phyloP scores from a whole-genome alignment of 257 asterid species.

The Solanum lycopersicoides region DNA sequence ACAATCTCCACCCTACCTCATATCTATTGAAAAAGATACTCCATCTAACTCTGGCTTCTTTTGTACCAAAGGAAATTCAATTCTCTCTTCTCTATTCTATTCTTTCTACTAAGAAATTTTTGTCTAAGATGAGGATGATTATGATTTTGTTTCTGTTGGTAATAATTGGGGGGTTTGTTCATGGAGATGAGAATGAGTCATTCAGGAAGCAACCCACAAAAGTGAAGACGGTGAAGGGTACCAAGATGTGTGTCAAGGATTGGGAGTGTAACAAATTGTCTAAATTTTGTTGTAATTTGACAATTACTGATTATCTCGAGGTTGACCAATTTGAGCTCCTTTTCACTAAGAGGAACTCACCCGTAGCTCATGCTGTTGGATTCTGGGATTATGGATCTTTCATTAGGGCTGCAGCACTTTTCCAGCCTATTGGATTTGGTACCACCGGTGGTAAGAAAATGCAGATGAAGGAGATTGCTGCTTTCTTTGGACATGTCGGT shows the following conservation, averaged over 20 bases:
- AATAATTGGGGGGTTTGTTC: background rate
- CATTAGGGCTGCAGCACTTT: slow-evolving; percentile 55
- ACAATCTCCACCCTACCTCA: background rate
- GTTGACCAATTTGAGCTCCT: slow-evolving; percentile 63
- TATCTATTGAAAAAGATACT: slow-evolving; percentile 13
- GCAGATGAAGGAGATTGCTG: slow-evolving; percentile 75
- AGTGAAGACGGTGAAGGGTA: slow-evolving; percentile 51
- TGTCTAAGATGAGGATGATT: background rate
- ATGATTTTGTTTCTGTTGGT: slow-evolving; percentile 8
- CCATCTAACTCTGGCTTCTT: slow-evolving; percentile 11
- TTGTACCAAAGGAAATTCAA: slow-evolving; percentile 10
- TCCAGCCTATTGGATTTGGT: slow-evolving; percentile 77
- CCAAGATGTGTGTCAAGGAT: slow-evolving; percentile 56
- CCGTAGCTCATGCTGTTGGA: slow-evolving; percentile 66
- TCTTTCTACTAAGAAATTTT: background rate
- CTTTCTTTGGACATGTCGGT: slow-evolving; percentile 84
- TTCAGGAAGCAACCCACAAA: slow-evolving; percentile 18
- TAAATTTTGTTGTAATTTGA: slow-evolving; percentile 58
- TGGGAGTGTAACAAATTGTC: slow-evolving; percentile 73
- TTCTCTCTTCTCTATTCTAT: background rate
- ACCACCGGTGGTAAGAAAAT: slow-evolving; percentile 59
- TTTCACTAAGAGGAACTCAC: slow-evolving; percentile 62
- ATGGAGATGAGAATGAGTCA: slow-evolving; percentile 16
- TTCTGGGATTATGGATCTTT: slow-evolving; percentile 79
- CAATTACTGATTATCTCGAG: slow-evolving; percentile 61